Evolutionary conservation across 108 stramenopile genomes (phyloP).

Genomic region (Nitzschia inconspicua): DNA sequence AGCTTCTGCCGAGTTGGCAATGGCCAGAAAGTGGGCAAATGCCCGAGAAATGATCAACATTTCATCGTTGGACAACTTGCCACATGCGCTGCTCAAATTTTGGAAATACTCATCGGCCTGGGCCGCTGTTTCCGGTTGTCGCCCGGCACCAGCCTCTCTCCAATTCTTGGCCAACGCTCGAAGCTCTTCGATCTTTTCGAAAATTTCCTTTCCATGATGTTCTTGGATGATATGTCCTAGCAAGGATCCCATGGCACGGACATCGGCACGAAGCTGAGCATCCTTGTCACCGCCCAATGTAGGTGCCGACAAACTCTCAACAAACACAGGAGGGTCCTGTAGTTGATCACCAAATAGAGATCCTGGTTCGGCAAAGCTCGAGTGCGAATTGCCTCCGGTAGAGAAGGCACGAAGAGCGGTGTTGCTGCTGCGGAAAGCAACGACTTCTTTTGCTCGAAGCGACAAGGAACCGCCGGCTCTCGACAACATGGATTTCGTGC

Average conservation of each 20-base stretch:
- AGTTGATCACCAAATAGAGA: not conserved
- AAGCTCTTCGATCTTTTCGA: constrained; percentile 66
- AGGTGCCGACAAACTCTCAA: not conserved
- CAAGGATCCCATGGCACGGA: constrained; percentile 76
- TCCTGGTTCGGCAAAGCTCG: constrained; percentile 10
- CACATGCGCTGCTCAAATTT: constrained; percentile 41
- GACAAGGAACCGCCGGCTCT: too few species aligned
- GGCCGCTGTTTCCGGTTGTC: constrained; percentile 15
- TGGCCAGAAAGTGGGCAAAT: constrained; percentile 79
- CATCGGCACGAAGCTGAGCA: constrained; percentile 57
- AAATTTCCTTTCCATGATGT: constrained; percentile 54
- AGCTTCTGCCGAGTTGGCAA: constrained; percentile 83
- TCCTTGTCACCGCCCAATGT: constrained; percentile 25
- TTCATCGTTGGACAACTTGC: constrained; percentile 53
- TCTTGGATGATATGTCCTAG: constrained; percentile 67
- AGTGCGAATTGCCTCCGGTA: too few species aligned
- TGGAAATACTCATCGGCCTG: constrained; percentile 40
- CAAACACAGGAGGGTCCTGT: not conserved
- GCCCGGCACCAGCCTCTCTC: constrained; percentile 43
- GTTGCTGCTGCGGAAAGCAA: too few species aligned
- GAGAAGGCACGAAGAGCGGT: too few species aligned
- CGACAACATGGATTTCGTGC: too few species aligned
- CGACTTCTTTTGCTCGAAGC: too few species aligned
- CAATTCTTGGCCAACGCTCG: constrained; percentile 62
- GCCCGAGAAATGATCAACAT: constrained; percentile 61